phyloP scores from a whole-genome alignment of 257 asterid genomes.

The Orobanche coerulescens region DNA sequence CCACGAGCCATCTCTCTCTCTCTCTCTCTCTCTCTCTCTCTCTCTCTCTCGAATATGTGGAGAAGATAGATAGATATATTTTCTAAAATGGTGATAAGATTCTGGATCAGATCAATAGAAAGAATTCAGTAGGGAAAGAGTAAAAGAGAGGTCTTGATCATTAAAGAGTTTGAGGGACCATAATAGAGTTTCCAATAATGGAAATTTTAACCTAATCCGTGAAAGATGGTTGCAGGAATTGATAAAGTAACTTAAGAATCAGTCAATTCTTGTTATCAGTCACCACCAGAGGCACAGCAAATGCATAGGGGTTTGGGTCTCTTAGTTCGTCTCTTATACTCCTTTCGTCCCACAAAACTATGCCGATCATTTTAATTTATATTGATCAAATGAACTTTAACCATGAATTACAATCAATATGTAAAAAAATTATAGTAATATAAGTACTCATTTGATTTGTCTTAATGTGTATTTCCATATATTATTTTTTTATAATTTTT shows the following conservation, averaged over 20 bases:
- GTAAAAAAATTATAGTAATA: too few species aligned
- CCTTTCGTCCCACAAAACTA: too few species aligned
- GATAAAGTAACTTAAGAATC: slow-evolving; percentile 57
- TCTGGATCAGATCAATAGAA: neutral
- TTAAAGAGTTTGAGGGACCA: slow-evolving; percentile 33
- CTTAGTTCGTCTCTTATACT: too few species aligned
- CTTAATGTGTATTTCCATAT: too few species aligned
- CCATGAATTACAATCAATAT: too few species aligned
- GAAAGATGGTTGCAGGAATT: slow-evolving; percentile 50
- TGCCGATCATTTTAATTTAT: too few species aligned
- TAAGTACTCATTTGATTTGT: too few species aligned
- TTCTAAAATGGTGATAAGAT: slow-evolving; percentile 21
- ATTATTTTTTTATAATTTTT: too few species aligned
- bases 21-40: slow-evolving; percentile 20
- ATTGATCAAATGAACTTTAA: too few species aligned
- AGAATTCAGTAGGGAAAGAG: neutral
- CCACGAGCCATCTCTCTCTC: slow-evolving; percentile 72
- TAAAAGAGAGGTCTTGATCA: neutral
- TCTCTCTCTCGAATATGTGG: too few species aligned
- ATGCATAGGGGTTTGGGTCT: too few species aligned
- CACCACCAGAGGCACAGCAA: too few species aligned
- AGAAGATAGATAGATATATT: neutral
- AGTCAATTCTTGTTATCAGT: slow-evolving; percentile 68
- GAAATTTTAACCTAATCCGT: slow-evolving; percentile 46
- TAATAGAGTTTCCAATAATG: slow-evolving; percentile 24